These are phyloP conservation scores for Eucalyptus lansdowneana DNA, from an alignment of 345 rosid species.

Conservation along the genomic window DNA sequence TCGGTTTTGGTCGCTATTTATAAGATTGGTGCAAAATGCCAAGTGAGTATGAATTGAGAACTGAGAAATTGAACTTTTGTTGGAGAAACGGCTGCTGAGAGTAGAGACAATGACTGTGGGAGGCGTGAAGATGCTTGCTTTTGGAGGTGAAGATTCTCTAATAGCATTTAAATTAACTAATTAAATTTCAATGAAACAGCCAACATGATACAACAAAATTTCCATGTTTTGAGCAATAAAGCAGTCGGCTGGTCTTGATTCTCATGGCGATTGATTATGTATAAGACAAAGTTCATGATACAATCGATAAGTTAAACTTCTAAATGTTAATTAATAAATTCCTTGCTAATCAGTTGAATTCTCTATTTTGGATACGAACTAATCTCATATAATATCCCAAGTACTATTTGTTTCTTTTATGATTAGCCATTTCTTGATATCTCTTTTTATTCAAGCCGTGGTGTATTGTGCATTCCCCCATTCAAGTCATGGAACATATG, in stretches of 20 bases:
- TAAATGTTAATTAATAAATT: neutral
- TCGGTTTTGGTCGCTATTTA: neutral
- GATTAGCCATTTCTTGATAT: neutral
- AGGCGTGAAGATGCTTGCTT: neutral
- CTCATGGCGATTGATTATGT: neutral
- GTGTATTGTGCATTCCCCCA: neutral
- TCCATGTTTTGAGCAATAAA: neutral
- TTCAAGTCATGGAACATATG: neutral
- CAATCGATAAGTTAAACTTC: neutral
- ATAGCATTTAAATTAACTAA: neutral
- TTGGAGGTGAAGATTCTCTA: neutral
- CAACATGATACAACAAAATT: neutral
- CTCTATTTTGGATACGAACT: neutral
- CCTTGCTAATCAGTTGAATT: neutral
- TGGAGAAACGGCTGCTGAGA: neutral
- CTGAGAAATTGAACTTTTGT: neutral
- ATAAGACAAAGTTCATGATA: neutral
- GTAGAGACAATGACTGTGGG: neutral
- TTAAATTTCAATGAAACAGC: neutral
- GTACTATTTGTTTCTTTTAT: neutral
- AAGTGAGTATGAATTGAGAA: neutral
- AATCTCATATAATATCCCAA: neutral
- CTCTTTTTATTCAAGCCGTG: neutral
- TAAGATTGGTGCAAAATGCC: neutral
- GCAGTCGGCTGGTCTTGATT: neutral